phyloP scores from a whole-genome alignment of 495 filamentous ascomycete species.

The Annulohypoxylon moriforme region DNA sequence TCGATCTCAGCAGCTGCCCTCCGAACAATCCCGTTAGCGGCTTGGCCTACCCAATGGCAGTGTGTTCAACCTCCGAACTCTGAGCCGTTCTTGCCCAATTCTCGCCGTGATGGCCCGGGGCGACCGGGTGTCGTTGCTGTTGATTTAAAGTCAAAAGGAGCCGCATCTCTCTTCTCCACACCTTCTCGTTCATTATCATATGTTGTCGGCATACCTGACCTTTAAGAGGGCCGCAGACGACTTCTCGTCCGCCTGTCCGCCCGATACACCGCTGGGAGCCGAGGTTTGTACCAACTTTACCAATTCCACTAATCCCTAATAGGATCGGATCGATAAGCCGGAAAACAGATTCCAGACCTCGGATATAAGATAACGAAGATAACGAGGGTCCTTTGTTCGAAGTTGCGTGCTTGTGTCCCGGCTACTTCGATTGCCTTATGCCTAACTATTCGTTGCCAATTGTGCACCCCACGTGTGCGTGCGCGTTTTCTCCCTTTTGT shows the following conservation, averaged over 20 bases:
- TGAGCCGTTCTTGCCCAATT: slow-evolving; percentile 26
- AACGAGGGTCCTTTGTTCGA: background rate
- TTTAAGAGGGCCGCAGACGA: slow-evolving; percentile 30
- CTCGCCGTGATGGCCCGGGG: slow-evolving; percentile 45
- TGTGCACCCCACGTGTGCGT: slow-evolving; percentile 48
- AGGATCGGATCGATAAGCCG: slow-evolving; percentile 23
- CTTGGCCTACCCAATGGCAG: slow-evolving; percentile 45
- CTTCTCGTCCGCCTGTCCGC: slow-evolving; percentile 15
- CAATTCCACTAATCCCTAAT: slow-evolving; percentile 16
- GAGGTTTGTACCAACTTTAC: slow-evolving; percentile 20
- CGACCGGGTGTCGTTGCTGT: slow-evolving; percentile 47
- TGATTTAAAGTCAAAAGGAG: slow-evolving; percentile 50
- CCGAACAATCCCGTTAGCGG: slow-evolving; percentile 46
- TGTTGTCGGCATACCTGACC: slow-evolving; percentile 37
- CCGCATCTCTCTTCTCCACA: slow-evolving; percentile 49
- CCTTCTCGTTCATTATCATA: slow-evolving; percentile 40
- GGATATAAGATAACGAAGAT: slow-evolving; percentile 38
- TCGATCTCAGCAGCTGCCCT: slow-evolving; percentile 18
- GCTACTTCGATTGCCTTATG: slow-evolving; percentile 21
- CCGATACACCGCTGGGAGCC: slow-evolving; percentile 18
- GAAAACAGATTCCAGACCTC: slow-evolving; percentile 15
- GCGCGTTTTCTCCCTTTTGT: slow-evolving; percentile 35
- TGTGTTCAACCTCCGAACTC: slow-evolving; percentile 33
- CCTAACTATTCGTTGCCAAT: slow-evolving; percentile 43
- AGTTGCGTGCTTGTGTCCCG: slow-evolving; percentile 26